A percentile compares a stretch with the other conserved stretches of the same genome.
Conservation (phyloP, 1,284 basidiomycete genomes). For the Ceratobasidium sp. region DNA sequence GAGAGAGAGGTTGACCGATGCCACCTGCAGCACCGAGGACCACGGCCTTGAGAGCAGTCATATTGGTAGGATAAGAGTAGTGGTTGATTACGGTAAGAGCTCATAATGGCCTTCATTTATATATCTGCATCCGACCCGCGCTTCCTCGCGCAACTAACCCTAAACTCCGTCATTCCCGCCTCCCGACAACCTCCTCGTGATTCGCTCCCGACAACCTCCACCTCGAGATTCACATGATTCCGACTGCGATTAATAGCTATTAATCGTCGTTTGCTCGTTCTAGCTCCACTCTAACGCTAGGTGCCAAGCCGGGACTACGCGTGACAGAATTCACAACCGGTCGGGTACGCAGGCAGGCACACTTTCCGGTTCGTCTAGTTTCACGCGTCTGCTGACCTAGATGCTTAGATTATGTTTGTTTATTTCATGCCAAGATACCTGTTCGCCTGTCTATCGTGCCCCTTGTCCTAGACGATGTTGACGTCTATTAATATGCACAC, state of each 20-base stretch:
- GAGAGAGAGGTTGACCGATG: conserved; percentile 91
- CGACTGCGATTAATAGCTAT: no score
- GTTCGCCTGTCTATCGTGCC: no score
- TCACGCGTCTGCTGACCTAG: not conserved
- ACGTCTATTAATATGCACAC: no score
- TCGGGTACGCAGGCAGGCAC: no score
- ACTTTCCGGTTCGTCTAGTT: not conserved
- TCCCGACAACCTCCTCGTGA: conserved; percentile 27
- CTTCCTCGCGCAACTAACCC: conserved; percentile 2
- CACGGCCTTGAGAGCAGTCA: conserved; percentile 90
- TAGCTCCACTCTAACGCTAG: no score
- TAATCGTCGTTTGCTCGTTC: conserved; percentile 4
- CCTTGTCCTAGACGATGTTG: no score
- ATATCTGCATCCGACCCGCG: conserved; percentile 41
- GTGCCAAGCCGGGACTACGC: no score
- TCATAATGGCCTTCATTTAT: conserved; percentile 15
- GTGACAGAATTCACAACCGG: no score
- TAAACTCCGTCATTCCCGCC: conserved; percentile 15
- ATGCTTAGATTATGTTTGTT: no score
- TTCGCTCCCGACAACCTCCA: conserved; percentile 4
- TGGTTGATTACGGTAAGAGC: conserved; percentile 3
- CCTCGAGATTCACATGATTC: conserved; percentile 1
- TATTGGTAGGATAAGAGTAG: conserved; percentile 46
- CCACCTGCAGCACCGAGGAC: conserved; percentile 90
- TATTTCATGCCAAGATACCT: not conserved